Base-by-base conservation (phyloP, 495 filamentous ascomycete genomes). In the Antarctomyces pellizariae region DNA sequence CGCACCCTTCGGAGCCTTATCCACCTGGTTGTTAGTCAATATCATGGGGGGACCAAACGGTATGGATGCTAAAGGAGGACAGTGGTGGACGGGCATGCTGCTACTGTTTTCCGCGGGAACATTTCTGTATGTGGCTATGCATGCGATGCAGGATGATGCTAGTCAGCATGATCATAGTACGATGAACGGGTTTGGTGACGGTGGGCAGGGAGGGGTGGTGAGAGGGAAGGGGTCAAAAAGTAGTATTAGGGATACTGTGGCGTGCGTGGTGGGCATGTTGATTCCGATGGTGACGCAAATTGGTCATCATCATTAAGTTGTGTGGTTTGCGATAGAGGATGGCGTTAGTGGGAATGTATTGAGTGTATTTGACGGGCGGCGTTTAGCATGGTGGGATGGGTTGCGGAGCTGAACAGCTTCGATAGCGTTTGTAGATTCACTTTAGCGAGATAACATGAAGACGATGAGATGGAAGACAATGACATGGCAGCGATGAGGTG, bases 61-160 rank as follows among this genome's bases (percentile, higher is more conserved):
- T 17, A 32, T 44, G 22, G 35, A 35, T 10, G 50, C 43, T 13
- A 43, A 47, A 14, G 43, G 48, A 26, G 50, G 54, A 12, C 50
- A 51, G 17, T 95, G 79, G 75, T 84, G 77, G 57, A 97, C 89
- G 2, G 86, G 89, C 5, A 73, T 92, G 46, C 49, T 95, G 26
- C 49, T 97, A 7, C 49, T 95, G 13, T 97, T 97, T 44, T 89
- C 77, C 8, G 86, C 71, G 1, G 86, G 86, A 9, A 97, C 86
- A 2, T 97, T 97, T 46, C 53, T 97, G 79, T 95, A 97, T 42
- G 86, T 97, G 15, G 89, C 86, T 2, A 90, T 93, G 84, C 86
- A 97, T 43, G 79, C 82, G 2, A 92, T 95, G 80, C 78, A 84
- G 43, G 80, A 90, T 39, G 69, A 72, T 23, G 64, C 66, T 24